Base-by-base conservation (phyloP, 768 basidiomycete species). In the Lentinula boryana region DNA sequence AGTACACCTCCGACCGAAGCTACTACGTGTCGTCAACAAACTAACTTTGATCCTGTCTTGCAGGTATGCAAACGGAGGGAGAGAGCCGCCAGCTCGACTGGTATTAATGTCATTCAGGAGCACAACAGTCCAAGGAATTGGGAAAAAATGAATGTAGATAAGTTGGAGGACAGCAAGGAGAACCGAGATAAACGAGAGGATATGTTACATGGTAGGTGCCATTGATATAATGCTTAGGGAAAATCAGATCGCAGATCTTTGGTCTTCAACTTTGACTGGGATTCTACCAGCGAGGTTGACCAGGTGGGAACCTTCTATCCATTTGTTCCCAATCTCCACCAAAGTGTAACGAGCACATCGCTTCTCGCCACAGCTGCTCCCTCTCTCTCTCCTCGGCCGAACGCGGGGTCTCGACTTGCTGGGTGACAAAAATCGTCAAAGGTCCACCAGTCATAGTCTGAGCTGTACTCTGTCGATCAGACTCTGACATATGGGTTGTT, bases 311-410 rank as follows among this genome's bases (percentile, higher is more conserved):
- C n/a, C 44, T 21, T 33, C 48, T 58, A 15, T 58, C 38, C 44
- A 58, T 48, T 23, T 46, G 44, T n/a, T 58, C 57, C 43, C 57
- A 50, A 21, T 58, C 46, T 16, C 57, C 57, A n/a, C 57, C 57
- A 15, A 60, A 60, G n/a, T 52, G 48, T 8, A 60, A 21, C 1
- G 33, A 41, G 12, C 58, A 52, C 40, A 51, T 60, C 21, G 58
- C 58, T 18, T 60, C 58, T 5, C 58, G 44, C 58, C 58, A 60
- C 18, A 51, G 8, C 27, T 50, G 58, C 38, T 52, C 50, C 23
- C 48, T 46, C 40, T 60, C 58, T 18, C 27, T n/a, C 35, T 60
- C 8, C 15, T 56, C 55, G 21, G 41, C 57, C 46, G 57, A 33
- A 50, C 48, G 32, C 12, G 57, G 43, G 21, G 15, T 10, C 4